Evolutionary conservation across 345 rosid species (phyloP).

Genomic region (Noccaea bulbosa): DNA sequence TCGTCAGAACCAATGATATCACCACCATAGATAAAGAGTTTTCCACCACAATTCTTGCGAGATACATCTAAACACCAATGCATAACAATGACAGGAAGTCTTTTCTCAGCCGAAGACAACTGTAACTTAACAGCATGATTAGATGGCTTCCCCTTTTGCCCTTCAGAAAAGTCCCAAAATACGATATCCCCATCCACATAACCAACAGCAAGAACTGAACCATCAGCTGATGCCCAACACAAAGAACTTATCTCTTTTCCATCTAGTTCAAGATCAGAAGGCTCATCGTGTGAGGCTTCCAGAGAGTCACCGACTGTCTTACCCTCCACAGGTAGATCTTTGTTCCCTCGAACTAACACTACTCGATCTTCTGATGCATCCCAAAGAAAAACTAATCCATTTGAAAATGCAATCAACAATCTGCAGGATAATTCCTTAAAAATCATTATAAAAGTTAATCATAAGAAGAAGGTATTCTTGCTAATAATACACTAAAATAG

Average conservation of each 20-base stretch:
- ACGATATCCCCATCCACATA: conserved; percentile 87
- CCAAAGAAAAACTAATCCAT: conserved; percentile 84
- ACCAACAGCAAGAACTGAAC: conserved; percentile 86
- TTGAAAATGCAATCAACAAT: conserved; percentile 71
- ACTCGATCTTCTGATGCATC: conserved; percentile 72
- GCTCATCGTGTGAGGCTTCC: conserved; percentile 43
- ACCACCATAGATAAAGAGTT: conserved; percentile 82
- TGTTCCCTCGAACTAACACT: conserved; percentile 63
- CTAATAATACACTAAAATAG: conserved; percentile 17
- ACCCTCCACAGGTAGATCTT: conserved; percentile 66
- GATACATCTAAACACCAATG: conserved; percentile 64
- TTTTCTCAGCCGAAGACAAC: conserved; percentile 67
- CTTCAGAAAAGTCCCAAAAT: conserved; percentile 69
- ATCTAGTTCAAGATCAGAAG: conserved; percentile 48
- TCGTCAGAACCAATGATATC: conserved; percentile 84
- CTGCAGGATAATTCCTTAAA: conserved; percentile 54
- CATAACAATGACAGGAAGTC: conserved; percentile 80
- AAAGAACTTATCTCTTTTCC: conserved; percentile 87
- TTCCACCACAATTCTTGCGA: conserved; percentile 55
- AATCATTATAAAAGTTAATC: conserved; percentile 9
- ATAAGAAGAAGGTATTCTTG: conserved; percentile 1
- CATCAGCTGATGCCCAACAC: conserved; percentile 86
- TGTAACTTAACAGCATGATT: conserved; percentile 68
- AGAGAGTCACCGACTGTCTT: conserved; percentile 45
- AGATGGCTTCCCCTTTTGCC: conserved; percentile 50